Evolutionary conservation across 306 rosid species (phyloP), one percentile per base, ranked within the genome.

Genomic region (Corylus americana): DNA sequence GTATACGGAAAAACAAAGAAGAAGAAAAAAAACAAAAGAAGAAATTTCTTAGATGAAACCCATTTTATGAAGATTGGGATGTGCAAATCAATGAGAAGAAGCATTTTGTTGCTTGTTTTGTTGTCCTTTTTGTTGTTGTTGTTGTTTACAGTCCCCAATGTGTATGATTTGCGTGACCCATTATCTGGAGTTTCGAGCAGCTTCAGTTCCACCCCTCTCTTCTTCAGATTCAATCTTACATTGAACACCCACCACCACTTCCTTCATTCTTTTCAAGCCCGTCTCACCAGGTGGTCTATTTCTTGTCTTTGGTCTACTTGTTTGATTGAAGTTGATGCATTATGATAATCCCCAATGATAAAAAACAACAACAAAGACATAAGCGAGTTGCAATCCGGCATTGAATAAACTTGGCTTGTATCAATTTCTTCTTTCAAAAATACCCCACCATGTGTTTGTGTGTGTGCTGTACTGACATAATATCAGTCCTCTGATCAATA

Each of bases 151-250:
- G 12, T 67, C 58, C 66, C 50, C 55, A 49, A 12, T 72, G 20
- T 79, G 72, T 67, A 51, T 75, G 80, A 79, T 75, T 58, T 75
- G 37, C 70, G 4, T 44, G 7, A 79, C 54, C 79, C 90, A 63
- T 51, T 49, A 42, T 74, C 81, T 66, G 79, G 59, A 64, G 70
- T 69, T 63, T 54, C 74, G n/a, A 81, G 54, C 75, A 49, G 77
- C 68, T 78, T 81, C 90, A 59, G 61, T 53, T 71, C 70, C 58
- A 64, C 27, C n/a, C 25, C 80, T 66, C 50, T 51, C 9, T 50
- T 78, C 50, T 74, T 64, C 84, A 55, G 31, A 55, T 74, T 80
- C 81, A 51, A 66, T 71, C 76, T 74, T 67, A 58, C 51, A 14
- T 61, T 76, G 44, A 54, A 50, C 57, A 14, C 73, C 48, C 81